Evolutionary conservation across 306 rosid genomes (phyloP).

Genomic region (Trichosanthes cucumerina): DNA sequence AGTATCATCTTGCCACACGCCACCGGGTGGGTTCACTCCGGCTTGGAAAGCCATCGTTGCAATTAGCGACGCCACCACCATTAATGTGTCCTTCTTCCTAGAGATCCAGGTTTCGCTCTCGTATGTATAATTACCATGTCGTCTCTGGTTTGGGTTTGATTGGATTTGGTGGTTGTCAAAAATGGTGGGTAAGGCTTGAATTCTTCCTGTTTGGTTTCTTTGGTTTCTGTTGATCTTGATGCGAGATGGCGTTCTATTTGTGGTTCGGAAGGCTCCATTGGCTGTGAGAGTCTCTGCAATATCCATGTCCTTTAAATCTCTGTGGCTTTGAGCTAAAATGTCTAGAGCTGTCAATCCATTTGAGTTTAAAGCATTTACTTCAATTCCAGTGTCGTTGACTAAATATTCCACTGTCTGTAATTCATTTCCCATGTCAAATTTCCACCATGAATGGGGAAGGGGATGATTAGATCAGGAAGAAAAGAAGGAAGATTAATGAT

Average conservation of each 20-base stretch:
- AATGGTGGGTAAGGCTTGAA: background rate
- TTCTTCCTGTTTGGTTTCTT: background rate
- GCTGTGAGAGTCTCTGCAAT: background rate
- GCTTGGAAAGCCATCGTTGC: constrained; percentile 31
- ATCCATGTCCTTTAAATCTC: background rate
- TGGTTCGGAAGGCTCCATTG: background rate
- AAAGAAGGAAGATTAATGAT: background rate
- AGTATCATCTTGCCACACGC: constrained; percentile 16
- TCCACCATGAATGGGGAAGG: background rate
- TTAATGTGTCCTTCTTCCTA: constrained; percentile 16
- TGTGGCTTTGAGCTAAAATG: constrained; percentile 2
- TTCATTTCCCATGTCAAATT: background rate
- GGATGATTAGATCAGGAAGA: background rate
- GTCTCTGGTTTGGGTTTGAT: no score
- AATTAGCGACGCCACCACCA: constrained; percentile 29
- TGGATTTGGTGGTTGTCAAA: no score
- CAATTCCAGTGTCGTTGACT: constrained; percentile 9
- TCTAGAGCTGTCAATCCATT: constrained; percentile 18
- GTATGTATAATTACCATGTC: no score
- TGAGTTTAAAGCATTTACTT: constrained; percentile 14
- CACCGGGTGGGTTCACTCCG: constrained; percentile 23
- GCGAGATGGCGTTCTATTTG: background rate
- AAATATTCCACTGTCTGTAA: constrained; percentile 14
- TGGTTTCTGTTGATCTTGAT: background rate
- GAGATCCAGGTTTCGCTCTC: background rate